Base-by-base conservation (phyloP, 257 asterid genomes). In the Craterostigma plantagineum region DNA sequence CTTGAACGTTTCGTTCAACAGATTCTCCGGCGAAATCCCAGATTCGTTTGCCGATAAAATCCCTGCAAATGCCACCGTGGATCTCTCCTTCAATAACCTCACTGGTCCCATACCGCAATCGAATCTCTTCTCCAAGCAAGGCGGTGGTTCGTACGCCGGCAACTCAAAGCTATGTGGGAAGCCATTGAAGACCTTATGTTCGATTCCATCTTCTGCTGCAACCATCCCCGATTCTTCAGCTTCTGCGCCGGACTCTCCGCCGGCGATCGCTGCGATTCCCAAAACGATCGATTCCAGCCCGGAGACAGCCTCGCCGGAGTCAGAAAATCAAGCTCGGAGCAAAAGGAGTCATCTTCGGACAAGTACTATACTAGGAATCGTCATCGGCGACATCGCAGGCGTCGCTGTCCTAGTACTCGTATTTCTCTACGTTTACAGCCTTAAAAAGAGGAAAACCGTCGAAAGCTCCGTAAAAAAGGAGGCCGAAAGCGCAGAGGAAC, bases 211-310 rank as follows among this genome's bases (percentile, higher is more conserved):
- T 0, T 58, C 77, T 0, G 54, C 55, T 34, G 67, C 73, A 3
- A 45, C 63, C 3, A 53, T 57, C 0, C 83, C 83, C 1, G 72
- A 67, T 30, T 46, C 74, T 18, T n/a, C n/a, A n/a, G n/a, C n/a
- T n/a, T 35, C 81, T 0, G 64, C 48, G n/a, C 69, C 77, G 8
- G 76, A 60, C 7, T 83, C 91, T n/a, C 90, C 94, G 0, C 87
- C 95, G 4, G 98, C 98, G 18, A 76, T 82, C 36, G 94, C 99
- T 38, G 93, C 91, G 38, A 74, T 77, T 8, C 99, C 99, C 0
- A 67, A 82, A 13, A 56, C 84, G 10, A 59, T 70, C 0, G 66
- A 35, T 48, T 66, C 91, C 11, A 62, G 44, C 51, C 78, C 85
- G 0, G 65, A 48, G 0, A 44, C 71, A 7, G 49, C 51, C 33